Base-by-base conservation (phyloP, 345 rosid genomes). In the Eucalyptus shirleyi region DNA sequence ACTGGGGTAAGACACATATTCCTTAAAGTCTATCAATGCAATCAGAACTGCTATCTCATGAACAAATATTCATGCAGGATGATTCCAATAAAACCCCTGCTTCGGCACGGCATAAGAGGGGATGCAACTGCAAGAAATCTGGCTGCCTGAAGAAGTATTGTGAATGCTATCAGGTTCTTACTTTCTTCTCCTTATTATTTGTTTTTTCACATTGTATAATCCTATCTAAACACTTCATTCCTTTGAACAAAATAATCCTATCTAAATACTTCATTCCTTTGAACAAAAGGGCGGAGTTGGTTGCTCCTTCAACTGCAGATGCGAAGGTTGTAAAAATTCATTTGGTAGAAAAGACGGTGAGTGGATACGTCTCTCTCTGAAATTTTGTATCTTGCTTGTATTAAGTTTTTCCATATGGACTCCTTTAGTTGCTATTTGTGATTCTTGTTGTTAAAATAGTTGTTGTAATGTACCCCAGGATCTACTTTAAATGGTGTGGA, bases 61-160 rank as follows among this genome's bases (percentile, higher is more conserved):
- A 87, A 42, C 87, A 50, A 89, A 88, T 89, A 23, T 89, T 72
- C 83, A 89, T 72, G 89, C 94, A 96, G 99, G 99, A 97, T 24
- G 99, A 98, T 72, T 91, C 94, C 72, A 95, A 88, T 92, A 94
- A 95, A 93, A 97, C 99, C 40, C 99, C 99, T 49, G 97, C 98
- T 90, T 98, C 99, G 45, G 98, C 99, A 28, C 95, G 99, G 40
- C 99, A 98, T 90, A 97, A 97, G 93, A 93, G 98, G 92, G 99
- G 99, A 55, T 98, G 99, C 95, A 97, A 96, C 93, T 98, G 99
- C 96, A 98, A 98, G 94, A 98, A 96, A 90, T 98, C 99, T 60
- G 94, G 92, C 91, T 98, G 99, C 92, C 92, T 96, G 69, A 98
- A 98, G 95, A 98, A 98, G 93, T 98, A 98, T 90, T 98, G 99